Base-by-base conservation (phyloP, 257 asterid species). In the Ocimum tenuiflorum region DNA sequence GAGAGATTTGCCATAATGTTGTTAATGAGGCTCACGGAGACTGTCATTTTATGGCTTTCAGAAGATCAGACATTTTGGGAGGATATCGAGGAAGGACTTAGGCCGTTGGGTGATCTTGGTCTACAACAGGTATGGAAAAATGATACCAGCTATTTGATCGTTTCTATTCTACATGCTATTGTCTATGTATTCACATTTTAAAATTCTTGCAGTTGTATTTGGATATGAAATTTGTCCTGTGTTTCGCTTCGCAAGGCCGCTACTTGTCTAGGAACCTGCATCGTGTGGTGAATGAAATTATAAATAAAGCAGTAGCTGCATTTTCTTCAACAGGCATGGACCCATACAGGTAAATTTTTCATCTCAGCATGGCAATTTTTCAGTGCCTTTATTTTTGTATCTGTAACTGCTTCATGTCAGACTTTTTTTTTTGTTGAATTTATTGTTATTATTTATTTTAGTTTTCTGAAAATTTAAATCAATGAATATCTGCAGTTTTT, bases 21-120 rank as follows among this genome's bases (percentile, higher is more conserved):
- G 73, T 74, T 94, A 71, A 94, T 94, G 97, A 86, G 99, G 87
- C 97, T 94, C 56, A 88, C 96, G 1, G 99, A 94, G 82, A 90
- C 99, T 14, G 96, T 92, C 62, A 85, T 92, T 72, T 74, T 92
- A 69, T 92, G 96, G 95, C 96, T 92, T 71, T 92, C 97, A 58
- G 95, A 86, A 73, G 99, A 92, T 77, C 97, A 92, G 70, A 83
- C 83, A 54, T 92, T 92, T 80, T 92, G 99, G 99, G 97, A 92
- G 62, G 99, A 92, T 71, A 86, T 92, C 36, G 87, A 82, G 74
- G 96, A 90, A 73, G 99, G 97, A 61, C 96, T 95, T 51, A 80
- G 80, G 70, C 85, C 97, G 51, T 74, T 94, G 77, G 97, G 97
- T 52, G 84, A 83, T 54, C 82, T 83, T 67, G 99, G 99, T 76